These are phyloP conservation scores for Ophiorrhiza pumila DNA, from an alignment of 257 asterid species.

Conservation along the genomic window DNA sequence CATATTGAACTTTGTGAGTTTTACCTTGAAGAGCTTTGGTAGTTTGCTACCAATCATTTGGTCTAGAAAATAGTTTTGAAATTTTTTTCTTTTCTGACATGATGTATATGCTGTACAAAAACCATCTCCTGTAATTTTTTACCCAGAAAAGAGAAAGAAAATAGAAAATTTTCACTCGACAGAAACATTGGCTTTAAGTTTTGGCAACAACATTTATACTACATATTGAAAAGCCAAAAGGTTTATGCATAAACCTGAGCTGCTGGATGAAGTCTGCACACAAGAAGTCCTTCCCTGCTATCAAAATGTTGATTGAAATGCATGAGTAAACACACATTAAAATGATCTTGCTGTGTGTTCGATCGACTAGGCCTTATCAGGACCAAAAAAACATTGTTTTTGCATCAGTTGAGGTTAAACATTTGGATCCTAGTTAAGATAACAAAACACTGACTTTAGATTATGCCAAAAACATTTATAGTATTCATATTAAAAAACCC, in stretches of 20 bases:
- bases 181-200: no score
- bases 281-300: neutral
- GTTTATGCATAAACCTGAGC: no score
- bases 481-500: no score
- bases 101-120: slow-evolving; percentile 4
- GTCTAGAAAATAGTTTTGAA: neutral
- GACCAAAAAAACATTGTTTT: neutral
- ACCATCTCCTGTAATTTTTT: neutral
- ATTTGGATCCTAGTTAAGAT: neutral
- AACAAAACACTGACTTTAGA: neutral
- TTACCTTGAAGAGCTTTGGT: neutral
- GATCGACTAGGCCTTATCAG: neutral
- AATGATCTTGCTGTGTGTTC: no score
- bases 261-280: neutral
- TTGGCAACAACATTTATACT: no score
- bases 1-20: neutral
- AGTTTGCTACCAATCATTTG: neutral
- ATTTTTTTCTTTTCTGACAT: neutral
- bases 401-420: neutral
- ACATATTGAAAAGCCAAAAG: no score
- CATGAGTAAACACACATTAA: no score
- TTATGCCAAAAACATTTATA: neutral
- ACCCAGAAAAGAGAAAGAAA: neutral
- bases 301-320: neutral
- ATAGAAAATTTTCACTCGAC: neutral